Conservation (phyloP, 306 rosid species). For the Herpetospermum pedunculosum region DNA sequence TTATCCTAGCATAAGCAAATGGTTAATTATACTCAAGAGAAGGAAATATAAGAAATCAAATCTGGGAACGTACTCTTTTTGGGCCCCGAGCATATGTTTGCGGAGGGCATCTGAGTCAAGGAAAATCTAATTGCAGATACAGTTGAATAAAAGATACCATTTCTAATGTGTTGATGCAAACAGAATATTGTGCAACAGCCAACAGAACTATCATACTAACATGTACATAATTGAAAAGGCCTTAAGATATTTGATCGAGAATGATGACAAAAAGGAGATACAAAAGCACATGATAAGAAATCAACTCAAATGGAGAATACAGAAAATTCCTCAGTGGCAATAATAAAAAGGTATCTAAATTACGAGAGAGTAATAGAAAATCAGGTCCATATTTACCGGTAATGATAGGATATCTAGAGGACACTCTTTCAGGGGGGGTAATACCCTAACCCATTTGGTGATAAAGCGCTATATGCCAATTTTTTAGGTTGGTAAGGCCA, state of each 20-base stretch:
- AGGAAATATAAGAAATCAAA: not conserved
- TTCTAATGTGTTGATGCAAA: not conserved
- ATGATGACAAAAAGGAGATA: not conserved
- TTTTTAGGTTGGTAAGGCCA: not conserved
- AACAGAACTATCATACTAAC: not conserved
- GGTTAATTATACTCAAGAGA: not conserved
- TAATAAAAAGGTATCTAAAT: not conserved
- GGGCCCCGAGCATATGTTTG: constrained; percentile 13
- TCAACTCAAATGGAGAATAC: not conserved
- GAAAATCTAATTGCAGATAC: constrained; percentile 17
- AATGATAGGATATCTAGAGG: not conserved
- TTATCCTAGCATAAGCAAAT: not conserved
- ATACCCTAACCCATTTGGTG: not conserved
- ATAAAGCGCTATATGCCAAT: not conserved
- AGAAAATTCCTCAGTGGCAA: not conserved
- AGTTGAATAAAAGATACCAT: not conserved
- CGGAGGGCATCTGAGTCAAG: constrained; percentile 30
- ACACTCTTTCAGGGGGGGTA: not conserved
- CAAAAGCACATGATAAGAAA: not conserved
- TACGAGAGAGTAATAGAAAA: no score
- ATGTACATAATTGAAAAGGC: not conserved
- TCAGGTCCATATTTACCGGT: not conserved
- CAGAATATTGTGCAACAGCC: not conserved
- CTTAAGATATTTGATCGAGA: not conserved
- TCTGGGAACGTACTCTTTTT: constrained; percentile 42